phyloP scores from a whole-genome alignment of 177 flowering plant genomes.

The Vitis hybrid region DNA sequence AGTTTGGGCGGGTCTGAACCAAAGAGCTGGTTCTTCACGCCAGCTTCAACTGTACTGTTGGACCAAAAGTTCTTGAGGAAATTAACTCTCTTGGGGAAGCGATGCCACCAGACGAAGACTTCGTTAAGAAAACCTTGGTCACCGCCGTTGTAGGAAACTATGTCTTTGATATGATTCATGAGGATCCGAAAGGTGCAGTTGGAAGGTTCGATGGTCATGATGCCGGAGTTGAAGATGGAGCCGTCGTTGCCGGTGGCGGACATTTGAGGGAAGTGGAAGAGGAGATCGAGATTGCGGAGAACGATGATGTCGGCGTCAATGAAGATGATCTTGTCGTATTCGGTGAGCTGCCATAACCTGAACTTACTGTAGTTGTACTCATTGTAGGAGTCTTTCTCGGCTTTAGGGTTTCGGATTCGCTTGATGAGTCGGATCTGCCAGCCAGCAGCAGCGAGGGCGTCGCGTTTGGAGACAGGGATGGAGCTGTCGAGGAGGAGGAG shows the following conservation, averaged over 20 bases:
- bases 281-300: slow-evolving; percentile 67
- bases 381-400: slow-evolving; percentile 71
- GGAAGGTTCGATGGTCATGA: slow-evolving; percentile 95
- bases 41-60: slow-evolving; percentile 52
- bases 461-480: slow-evolving; percentile 56
- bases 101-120: slow-evolving; percentile 93
- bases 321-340: slow-evolving; percentile 83
- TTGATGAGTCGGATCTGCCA: slow-evolving; percentile 75
- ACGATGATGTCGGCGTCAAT: slow-evolving; percentile 87
- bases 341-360: slow-evolving; percentile 92
- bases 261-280: slow-evolving; percentile 83
- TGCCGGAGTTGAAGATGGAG: slow-evolving; percentile 86
- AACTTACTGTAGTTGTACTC: slow-evolving; percentile 97
- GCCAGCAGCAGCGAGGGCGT: slow-evolving; percentile 68
- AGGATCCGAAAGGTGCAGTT: slow-evolving; percentile 68
- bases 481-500: slow-evolving; percentile 76
- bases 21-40: slow-evolving; percentile 70
- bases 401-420: slow-evolving; percentile 83
- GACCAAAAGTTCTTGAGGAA: slow-evolving; percentile 92
- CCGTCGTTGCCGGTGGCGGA: slow-evolving; percentile 82
- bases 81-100: slow-evolving; percentile 75
- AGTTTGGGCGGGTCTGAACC: slow-evolving; percentile 78
- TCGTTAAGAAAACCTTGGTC: slow-evolving; percentile 96
- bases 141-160: slow-evolving; percentile 91
- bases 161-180: slow-evolving; percentile 48